Percentiles rank a stretch among this genome's conserved stretches.
phyloP scores from a whole-genome alignment of 371 early-diverging fungal species.

The Rhizopus delemar region DNA sequence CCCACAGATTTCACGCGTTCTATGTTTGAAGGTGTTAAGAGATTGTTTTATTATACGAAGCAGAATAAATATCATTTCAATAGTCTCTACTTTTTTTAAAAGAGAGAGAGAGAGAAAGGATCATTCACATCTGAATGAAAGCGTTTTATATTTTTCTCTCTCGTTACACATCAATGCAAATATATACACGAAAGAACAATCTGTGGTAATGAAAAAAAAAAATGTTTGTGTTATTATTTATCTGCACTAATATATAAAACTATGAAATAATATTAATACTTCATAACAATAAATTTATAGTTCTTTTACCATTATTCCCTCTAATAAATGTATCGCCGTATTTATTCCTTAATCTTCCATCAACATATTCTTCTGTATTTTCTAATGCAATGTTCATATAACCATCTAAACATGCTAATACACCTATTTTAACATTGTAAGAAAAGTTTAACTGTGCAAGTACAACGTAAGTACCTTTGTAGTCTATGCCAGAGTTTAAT shows the following conservation, averaged over 20 bases:
- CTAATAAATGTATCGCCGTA: slow-evolving; percentile 97
- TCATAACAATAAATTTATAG: background rate
- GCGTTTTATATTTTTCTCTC: slow-evolving; percentile 30
- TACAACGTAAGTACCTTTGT: slow-evolving; percentile 65
- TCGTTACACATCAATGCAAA: background rate
- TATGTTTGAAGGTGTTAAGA: slow-evolving; percentile 10
- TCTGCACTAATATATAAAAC: slow-evolving; percentile 55
- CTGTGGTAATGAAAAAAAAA: background rate
- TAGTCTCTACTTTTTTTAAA: slow-evolving; percentile 2
- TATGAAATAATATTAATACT: slow-evolving; percentile 6
- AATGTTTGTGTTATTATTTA: slow-evolving; percentile 8
- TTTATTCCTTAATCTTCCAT: slow-evolving; percentile 85
- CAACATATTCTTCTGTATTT: slow-evolving; percentile 93
- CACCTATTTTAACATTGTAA: slow-evolving; percentile 53
- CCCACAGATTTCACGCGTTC: too few relatives aligned
- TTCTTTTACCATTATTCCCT: slow-evolving; percentile 88
- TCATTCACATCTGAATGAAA: slow-evolving; percentile 50
- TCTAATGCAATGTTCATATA: slow-evolving; percentile 98
- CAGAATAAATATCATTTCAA: slow-evolving; percentile 44
- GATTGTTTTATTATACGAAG: slow-evolving; percentile 51
- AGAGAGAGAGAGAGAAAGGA: slow-evolving; percentile 3
- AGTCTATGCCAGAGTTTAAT: slow-evolving; percentile 94
- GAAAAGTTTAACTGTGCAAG: background rate
- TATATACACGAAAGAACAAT: background rate
- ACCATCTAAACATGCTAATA: slow-evolving; percentile 96